Evolutionary conservation across 371 early-diverging fungal species (phyloP), one percentile per base, ranked within the genome.

Genomic region (Rhizopus microsporus): DNA sequence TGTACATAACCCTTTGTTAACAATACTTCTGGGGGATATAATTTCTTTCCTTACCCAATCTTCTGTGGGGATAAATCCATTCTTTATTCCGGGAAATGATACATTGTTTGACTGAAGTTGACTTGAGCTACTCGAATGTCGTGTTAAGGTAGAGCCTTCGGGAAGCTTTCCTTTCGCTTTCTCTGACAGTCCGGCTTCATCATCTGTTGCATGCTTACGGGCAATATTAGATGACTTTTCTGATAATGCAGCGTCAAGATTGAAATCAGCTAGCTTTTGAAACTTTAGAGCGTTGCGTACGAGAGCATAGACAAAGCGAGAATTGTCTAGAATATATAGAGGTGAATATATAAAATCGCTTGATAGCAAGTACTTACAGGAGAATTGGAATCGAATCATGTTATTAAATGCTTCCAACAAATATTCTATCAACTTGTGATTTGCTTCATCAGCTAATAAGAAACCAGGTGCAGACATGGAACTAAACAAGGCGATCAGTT

Each of bases 381-480:
- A 65, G 33, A 78, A 83, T 49, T 93, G 94, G 61, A 93, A 94
- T 67, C 93, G 93, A 16, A 93, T 72, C 7, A 91, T 81, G 54
- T 87, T 89, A 66, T 92, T 88, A 55, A 93, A 83, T 8, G 86
- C 78, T 57, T 93, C 93, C 7, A 93, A 59, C 33, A 93, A 60
- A 57, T 88, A 89, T 4, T 86, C 87, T 13, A 90, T 72, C 30
- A 87, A 76, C 9, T 83, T 80, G 59, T 93, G 90, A 57, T 94
- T 89, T 42, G 76, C 65, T 59, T 92, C 90, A 51, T 88, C 89
- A 0, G 91, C 84, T 9, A 94, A 72, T 34, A 95, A 67, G 60
- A 92, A 92, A 13, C 86, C 87, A 4, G 94, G 90, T 31, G 89
- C 85, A 7, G 91, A 80, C 63, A 92, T 88, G 9, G 88, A 84